Conservation (phyloP, 1,139 yeast genomes). For the Suhomyces anneliseae region DNA sequence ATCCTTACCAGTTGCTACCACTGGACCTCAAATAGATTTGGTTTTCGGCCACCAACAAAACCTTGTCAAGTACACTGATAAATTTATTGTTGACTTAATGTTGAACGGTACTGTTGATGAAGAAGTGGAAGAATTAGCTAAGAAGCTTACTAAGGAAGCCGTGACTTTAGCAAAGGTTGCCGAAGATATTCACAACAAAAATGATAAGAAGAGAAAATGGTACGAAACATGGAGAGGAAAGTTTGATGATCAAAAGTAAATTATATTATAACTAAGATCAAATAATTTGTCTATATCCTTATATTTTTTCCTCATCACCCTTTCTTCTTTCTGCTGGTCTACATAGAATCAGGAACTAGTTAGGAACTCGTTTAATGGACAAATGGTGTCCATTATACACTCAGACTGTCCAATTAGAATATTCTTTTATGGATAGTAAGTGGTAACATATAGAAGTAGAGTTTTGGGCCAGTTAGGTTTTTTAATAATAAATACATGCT, state of each 20-base stretch:
- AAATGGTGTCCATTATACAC: too few species aligned
- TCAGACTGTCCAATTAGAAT: too few species aligned
- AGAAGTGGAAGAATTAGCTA: conserved; percentile 26
- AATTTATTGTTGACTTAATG: conserved; percentile 49
- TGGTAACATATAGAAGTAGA: too few species aligned
- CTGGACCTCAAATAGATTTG: conserved; percentile 36
- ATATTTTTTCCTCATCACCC: too few species aligned
- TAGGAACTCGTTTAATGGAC: too few species aligned
- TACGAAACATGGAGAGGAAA: conserved; percentile 50
- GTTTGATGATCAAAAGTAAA: conserved; percentile 17
- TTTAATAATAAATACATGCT: too few species aligned
- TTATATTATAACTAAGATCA: too few species aligned
- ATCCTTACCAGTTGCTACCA: conserved; percentile 47
- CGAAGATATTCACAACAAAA: conserved; percentile 36
- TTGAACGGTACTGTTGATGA: conserved; percentile 40
- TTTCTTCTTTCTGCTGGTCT: too few species aligned
- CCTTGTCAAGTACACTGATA: conserved; percentile 42
- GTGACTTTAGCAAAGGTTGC: conserved; percentile 35
- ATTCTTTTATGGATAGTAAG: too few species aligned
- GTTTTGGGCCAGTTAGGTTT: too few species aligned
- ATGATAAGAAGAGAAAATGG: conserved; percentile 51
- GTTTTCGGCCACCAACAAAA: conserved; percentile 32
- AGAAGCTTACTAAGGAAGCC: conserved; percentile 29
- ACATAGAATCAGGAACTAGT: too few species aligned
- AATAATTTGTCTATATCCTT: too few species aligned